Evolutionary conservation across 805 yeast genomes (phyloP), one percentile per base, ranked within the genome.

Genomic region (Hyphopichia homilentoma): DNA sequence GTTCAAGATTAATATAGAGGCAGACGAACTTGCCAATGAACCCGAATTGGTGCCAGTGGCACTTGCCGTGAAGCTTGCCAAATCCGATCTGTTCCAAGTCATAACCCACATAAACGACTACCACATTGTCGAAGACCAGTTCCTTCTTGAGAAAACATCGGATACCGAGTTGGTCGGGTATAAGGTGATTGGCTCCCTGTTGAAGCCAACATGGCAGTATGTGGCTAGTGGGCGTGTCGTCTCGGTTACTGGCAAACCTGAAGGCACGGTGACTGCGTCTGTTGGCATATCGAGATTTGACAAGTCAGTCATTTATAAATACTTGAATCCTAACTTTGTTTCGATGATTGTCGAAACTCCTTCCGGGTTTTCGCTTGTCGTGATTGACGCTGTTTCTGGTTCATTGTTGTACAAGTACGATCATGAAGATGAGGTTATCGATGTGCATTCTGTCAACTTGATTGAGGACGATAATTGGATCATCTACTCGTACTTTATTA

Each of bases 381-480:
- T 90, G 4, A 36, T 87, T 21, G 93, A 90, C 50, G 65, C 77
- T 1, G 62, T 83, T 4, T 74, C 84, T 1, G 97, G 97, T 4
- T 71, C 75, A 26, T 37, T 79, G 0, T 59, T 86, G 6, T 57
- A 71, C 44, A 52, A 64, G 3, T 49, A 50, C 5, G 76, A 73
- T 35, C 66, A 59, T 18, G 50, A 57, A 4, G 69, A 65, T 5
- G 65, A 64, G 16, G 49, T 67, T 7, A 51, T 69, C 4, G 65
- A 65, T 7, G 55, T 56, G 7, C 58, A 31, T 1, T 60, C 71
- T 2, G 52, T 86, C 18, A 59, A 70, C 15, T 46, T 86, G 17
- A 65, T 78, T 1, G 73, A 78, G 54, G 93, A 87, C 30, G 97
- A 90, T 51, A 78, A 89, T 57, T 90, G 93, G 84, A 63, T 87